A percentile compares a stretch with the other conserved stretches of the same genome.
phyloP scores from a whole-genome alignment of 179 eudicot species.

The Actinidia arguta region DNA sequence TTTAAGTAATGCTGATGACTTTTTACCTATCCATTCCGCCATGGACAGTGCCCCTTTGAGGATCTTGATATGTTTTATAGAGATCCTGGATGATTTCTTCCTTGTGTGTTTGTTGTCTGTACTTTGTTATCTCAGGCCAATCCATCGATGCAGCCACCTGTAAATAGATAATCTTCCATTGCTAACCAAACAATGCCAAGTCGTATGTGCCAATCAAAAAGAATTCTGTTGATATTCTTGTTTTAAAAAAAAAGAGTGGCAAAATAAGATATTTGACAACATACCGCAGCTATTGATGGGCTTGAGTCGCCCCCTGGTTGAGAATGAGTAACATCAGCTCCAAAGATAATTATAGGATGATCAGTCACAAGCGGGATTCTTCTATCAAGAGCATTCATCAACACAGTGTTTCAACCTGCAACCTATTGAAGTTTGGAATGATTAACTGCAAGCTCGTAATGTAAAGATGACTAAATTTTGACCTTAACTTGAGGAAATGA shows the following conservation, averaged over 20 bases:
- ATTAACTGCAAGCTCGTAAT: background rate
- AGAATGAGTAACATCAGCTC: constrained; percentile 97
- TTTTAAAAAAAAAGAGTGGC: too few relatives aligned
- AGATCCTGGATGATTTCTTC: constrained; percentile 93
- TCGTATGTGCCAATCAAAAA: background rate
- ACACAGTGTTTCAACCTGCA: constrained; percentile 92
- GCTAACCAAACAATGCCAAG: too few relatives aligned
- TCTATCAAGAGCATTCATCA: constrained; percentile 70
- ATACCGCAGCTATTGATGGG: constrained; percentile 98
- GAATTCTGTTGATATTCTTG: constrained; percentile 27
- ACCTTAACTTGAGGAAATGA: background rate
- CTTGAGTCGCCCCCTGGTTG: constrained; percentile 85
- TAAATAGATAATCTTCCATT: background rate
- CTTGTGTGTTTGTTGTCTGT: constrained; percentile 90
- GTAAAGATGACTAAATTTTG: background rate
- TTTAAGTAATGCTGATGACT: background rate
- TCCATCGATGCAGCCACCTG: constrained; percentile 98
- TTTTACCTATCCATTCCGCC: constrained; percentile 93
- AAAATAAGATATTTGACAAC: too few relatives aligned
- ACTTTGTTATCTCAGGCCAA: constrained; percentile 98
- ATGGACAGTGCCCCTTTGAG: constrained; percentile 57
- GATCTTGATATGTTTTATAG: constrained; percentile 79
- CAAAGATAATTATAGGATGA: constrained; percentile 86
- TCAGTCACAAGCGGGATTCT: constrained; percentile 88
- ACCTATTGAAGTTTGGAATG: constrained; percentile 31